phyloP scores from a whole-genome alignment of 2,329 filamentous ascomycete species.

The Colletotrichum somersetense region DNA sequence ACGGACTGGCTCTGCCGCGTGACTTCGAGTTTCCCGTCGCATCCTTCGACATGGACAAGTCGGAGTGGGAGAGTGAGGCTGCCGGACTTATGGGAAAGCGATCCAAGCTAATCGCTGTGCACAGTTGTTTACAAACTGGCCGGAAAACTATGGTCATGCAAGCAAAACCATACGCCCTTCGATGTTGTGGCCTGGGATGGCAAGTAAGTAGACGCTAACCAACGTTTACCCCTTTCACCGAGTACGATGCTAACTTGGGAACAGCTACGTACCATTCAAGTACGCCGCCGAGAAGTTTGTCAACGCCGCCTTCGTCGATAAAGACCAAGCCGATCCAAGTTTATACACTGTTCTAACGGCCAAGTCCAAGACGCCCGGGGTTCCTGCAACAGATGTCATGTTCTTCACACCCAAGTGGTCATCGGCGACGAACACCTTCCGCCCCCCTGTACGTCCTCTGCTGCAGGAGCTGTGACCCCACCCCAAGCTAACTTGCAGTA shows the following conservation, averaged over 20 bases:
- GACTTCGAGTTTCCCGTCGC: conserved; percentile 75
- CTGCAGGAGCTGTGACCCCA: not conserved
- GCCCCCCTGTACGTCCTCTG: conserved; percentile 56
- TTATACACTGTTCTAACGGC: conserved; percentile 73
- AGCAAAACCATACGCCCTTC: conserved; percentile 72
- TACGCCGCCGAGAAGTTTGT: conserved; percentile 67
- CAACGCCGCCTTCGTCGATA: conserved; percentile 68
- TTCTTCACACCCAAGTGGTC: conserved; percentile 74
- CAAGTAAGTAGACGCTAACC: conserved; percentile 60
- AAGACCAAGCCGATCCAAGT: conserved; percentile 73
- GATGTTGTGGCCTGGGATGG: conserved; percentile 78
- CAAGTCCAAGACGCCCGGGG: conserved; percentile 64
- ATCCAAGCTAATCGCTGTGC: conserved; percentile 11
- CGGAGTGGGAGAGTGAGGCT: conserved; percentile 43
- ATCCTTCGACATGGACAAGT: conserved; percentile 55
- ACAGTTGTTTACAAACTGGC: conserved; percentile 69
- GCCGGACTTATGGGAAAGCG: not conserved
- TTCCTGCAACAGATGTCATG: conserved; percentile 70
- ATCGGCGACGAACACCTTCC: conserved; percentile 68
- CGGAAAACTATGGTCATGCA: conserved; percentile 69
- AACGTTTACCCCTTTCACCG: conserved; percentile 52
- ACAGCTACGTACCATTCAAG: conserved; percentile 56
- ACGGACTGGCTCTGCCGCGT: conserved; percentile 72
- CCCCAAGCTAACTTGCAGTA: conserved; percentile 35
- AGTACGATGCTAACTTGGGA: not conserved